Conservation (phyloP, 139 green algal genomes). For the Trebouxia sp. region DNA sequence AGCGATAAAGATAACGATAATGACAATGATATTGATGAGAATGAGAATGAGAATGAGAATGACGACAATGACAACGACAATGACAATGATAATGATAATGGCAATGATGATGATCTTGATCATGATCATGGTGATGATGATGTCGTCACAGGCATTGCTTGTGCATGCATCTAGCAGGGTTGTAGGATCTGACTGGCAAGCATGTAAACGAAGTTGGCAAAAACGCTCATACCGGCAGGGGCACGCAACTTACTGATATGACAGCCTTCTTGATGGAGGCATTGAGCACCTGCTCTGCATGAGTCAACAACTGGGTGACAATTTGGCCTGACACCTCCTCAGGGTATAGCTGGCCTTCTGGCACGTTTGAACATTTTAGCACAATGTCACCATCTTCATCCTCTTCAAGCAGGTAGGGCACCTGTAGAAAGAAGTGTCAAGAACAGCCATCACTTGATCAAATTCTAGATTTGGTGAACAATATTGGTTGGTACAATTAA, state of each 20-base stretch:
- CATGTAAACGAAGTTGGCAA: background rate
- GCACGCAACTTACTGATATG: slow-evolving; percentile 59
- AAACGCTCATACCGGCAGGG: background rate
- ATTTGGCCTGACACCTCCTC: slow-evolving; percentile 78
- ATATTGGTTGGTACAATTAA: too few relatives aligned
- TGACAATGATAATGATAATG: too few relatives aligned
- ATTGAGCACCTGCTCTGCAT: slow-evolving; percentile 48
- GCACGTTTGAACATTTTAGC: background rate
- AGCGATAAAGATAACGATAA: background rate
- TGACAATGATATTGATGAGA: background rate
- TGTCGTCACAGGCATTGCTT: background rate
- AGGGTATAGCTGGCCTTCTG: slow-evolving; percentile 66
- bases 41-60: too few relatives aligned
- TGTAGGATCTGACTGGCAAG: too few relatives aligned
- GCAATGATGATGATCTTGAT: too few relatives aligned
- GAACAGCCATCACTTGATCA: too few relatives aligned
- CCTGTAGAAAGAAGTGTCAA: background rate
- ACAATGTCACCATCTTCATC: background rate
- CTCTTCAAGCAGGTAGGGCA: background rate
- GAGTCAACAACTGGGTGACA: slow-evolving; percentile 62
- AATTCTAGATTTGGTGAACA: too few relatives aligned
- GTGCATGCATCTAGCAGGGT: too few relatives aligned
- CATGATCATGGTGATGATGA: background rate
- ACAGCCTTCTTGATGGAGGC: slow-evolving; percentile 72
- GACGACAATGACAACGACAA: too few relatives aligned